Evolutionary conservation across 2,329 filamentous ascomycete genomes (phyloP), one percentile per base, ranked within the genome.

Genomic region (Fusarium chuoi): DNA sequence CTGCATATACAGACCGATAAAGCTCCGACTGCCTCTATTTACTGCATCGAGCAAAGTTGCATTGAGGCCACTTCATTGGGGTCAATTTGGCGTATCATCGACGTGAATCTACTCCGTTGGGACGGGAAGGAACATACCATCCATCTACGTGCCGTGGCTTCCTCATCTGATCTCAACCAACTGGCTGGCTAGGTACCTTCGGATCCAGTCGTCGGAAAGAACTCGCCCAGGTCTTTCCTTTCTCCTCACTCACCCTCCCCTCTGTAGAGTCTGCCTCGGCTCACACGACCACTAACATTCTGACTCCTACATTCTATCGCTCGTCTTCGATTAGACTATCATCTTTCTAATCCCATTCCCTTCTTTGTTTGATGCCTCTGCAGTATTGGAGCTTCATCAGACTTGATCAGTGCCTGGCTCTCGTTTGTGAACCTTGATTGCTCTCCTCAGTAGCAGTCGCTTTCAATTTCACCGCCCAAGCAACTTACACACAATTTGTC

Each of bases 321-420:
- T 35, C 36, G 33, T n/a, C 41, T 49, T 49, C 24, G 41, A 49
- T 49, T 24, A 24, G 41, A 49, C 15, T 35, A 28, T 48, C 30
- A 35, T 41, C 51, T 41, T 48, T 35, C 20, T 24, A 38, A 15
- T n/a, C 30, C 36, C 55, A 39, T n/a, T 42, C 36, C 18, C 65
- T n/a, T 52, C 45, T 24, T 51, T 62, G 54, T 62, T 77, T 73
- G 59, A 77, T 78, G 76, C 74, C 68, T 78, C 65, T 75, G 76
- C 75, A 77, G 76, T 76, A 76, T 75, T 77, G 76, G 76, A 70
- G 61, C 62, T 62, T 66, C 55, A 57, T 52, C 66, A 60, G 59
- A 60, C 28, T 70, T 68, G 41, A 61, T 71, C 71, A 49, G 46
- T 65, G 64, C 38, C 55, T 55, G 33, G 62, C 55, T 65, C 61